A percentile compares a stretch with the other conserved stretches of the same genome.
These are phyloP conservation scores for Lactarius vividus DNA, from an alignment of 768 basidiomycete genomes.

Conservation along the genomic window DNA sequence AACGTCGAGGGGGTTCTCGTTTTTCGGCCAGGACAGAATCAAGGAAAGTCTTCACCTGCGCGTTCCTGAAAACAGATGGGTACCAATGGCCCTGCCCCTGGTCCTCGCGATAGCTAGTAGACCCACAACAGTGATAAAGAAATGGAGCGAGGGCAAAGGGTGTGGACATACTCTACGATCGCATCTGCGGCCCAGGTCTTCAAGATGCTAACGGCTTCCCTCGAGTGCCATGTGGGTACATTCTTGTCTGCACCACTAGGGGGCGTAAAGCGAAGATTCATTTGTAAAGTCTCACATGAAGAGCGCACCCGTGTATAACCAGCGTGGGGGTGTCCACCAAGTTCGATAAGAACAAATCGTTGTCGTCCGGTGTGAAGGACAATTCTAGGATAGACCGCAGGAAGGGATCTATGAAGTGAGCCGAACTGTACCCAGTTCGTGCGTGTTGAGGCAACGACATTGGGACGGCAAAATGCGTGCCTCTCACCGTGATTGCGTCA, in stretches of 20 bases:
- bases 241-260: slow-evolving; percentile 75
- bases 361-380: slow-evolving; percentile 79
- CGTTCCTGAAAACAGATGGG: slow-evolving; percentile 51
- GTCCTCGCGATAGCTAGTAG: slow-evolving; percentile 58
- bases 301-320: slow-evolving; percentile 71
- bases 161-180: slow-evolving; percentile 48
- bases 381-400: slow-evolving; percentile 70
- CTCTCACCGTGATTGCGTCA: slow-evolving; percentile 57
- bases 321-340: slow-evolving; percentile 65
- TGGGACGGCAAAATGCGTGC: not conserved
- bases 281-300: not conserved
- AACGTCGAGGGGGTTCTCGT: not conserved
- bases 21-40: slow-evolving; percentile 33
- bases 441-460: not conserved
- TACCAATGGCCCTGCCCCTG: slow-evolving; percentile 70
- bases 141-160: not conserved
- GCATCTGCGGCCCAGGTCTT: slow-evolving; percentile 53
- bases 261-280: not conserved
- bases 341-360: slow-evolving; percentile 83
- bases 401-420: slow-evolving; percentile 75
- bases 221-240: slow-evolving; percentile 83
- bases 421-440: slow-evolving; percentile 42
- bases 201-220: slow-evolving; percentile 60
- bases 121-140: not conserved
- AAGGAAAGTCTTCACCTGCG: slow-evolving; percentile 56